Base-by-base conservation (phyloP, 2,329 filamentous ascomycete species). In the Pseudocercospora pini-densiflorae region DNA sequence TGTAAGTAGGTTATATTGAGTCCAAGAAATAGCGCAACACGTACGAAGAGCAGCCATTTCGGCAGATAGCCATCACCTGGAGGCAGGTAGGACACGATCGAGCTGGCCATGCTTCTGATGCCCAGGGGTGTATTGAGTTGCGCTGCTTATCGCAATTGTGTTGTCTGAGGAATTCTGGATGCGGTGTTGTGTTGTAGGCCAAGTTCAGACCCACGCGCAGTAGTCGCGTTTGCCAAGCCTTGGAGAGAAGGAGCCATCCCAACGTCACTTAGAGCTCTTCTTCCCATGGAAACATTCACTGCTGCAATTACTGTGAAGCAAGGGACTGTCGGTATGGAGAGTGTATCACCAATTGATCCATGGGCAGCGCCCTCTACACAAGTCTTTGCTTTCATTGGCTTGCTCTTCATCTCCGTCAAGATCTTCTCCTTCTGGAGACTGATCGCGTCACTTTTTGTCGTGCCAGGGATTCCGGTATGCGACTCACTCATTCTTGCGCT, bases 11-110 rank as follows among this genome's bases (percentile, higher is more conserved):
- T 10, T 40, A 36, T 60, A 43, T n/a, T 19, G 40, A 43, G 27
- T 36, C 68, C 53, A 64, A 59, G 67, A 68, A 65, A 59, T 29
- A 49, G 51, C 29, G 21, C 21, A 40, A 19, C 24, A 77, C 82
- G 57, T 81, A 90, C 88, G 70, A 90, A 82, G 70, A 90, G 81
- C 9, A 90, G 86, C 88, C 88, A 90, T 79, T 88, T 86, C 53
- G 88, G 88, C 31, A 90, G 81, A 7, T 86, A 76, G 43, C 88
- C 88, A 57, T 81, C 79, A 51, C 74, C 70, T 2, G 76, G 78
- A 1, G 83, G 83, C n/a, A 84, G 77, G 70, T 80, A 80, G 62
- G 77, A 78, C 14, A 73, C 63, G 10, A 82, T 49, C 8, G 65
- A 65, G 31, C 55, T 43, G 16, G 55, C 55, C 55, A 58, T 58